Conservation (phyloP, 176 grass and related monocot genomes). For the Oryza australiensis region DNA sequence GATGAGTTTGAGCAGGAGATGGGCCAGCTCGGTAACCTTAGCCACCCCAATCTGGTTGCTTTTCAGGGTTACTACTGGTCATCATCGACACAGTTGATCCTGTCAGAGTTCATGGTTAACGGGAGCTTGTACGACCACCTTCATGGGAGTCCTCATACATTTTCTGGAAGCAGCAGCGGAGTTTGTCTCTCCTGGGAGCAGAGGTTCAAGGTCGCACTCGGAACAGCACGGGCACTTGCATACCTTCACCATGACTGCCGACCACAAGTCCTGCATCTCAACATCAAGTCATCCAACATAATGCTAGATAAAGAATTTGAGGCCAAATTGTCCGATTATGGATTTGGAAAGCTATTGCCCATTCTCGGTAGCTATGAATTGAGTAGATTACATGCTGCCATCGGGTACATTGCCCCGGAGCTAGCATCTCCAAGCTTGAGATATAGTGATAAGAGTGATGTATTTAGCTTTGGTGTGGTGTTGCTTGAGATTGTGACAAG, state of each 20-base stretch:
- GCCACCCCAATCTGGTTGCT: constrained; percentile 69
- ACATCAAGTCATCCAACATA: constrained; percentile 97
- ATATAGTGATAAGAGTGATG: constrained; percentile 92
- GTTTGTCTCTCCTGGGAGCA: constrained; percentile 63
- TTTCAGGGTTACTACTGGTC: constrained; percentile 98
- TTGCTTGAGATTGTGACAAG: constrained; percentile 91
- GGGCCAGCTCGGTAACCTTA: constrained; percentile 67
- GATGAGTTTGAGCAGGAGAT: constrained; percentile 99
- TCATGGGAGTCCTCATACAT: constrained; percentile 47
- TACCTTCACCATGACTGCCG: constrained; percentile 95
- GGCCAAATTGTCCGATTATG: constrained; percentile 92
- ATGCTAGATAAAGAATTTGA: constrained; percentile 79
- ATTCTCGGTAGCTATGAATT: constrained; percentile 80
- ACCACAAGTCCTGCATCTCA: constrained; percentile 91
- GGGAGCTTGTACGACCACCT: constrained; percentile 86
- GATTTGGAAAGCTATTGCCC: constrained; percentile 79
- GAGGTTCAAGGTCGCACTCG: constrained; percentile 81
- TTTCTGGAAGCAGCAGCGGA: constrained; percentile 52
- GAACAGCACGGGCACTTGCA: constrained; percentile 68
- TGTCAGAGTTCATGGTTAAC: constrained; percentile 68
- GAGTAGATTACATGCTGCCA: constrained; percentile 71
- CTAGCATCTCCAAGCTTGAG: constrained; percentile 72
- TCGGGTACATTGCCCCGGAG: constrained; percentile 89
- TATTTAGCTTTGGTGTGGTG: constrained; percentile 97
- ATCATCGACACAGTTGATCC: constrained; percentile 83